A percentile compares a stretch with the other conserved stretches of the same genome.
phyloP scores from a whole-genome alignment of 164 flowering plant species.

The Amborella trichopoda region DNA sequence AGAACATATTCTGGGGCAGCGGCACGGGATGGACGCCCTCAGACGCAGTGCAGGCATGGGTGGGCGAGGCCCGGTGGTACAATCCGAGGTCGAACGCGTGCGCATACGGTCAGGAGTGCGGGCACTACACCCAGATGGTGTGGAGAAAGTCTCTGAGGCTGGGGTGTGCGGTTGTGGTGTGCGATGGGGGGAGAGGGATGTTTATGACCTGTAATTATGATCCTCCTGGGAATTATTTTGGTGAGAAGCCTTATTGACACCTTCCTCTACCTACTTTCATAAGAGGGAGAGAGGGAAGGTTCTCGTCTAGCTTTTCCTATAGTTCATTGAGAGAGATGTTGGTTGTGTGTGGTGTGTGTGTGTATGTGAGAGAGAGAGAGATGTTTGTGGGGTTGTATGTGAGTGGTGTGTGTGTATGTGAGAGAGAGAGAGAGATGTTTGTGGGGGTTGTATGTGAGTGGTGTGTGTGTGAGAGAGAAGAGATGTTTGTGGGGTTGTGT shows the following conservation, averaged over 20 bases:
- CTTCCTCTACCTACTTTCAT: background rate
- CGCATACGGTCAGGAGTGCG: constrained; percentile 6
- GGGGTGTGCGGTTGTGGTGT: constrained; percentile 18
- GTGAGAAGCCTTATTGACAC: constrained; percentile 12
- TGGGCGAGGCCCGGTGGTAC: constrained; percentile 21
- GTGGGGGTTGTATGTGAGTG: too few relatives aligned
- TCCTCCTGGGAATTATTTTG: constrained; percentile 17
- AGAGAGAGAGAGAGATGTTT: too few relatives aligned
- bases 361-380: too few relatives aligned
- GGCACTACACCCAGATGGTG: constrained; percentile 22
- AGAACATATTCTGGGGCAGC: constrained; percentile 76
- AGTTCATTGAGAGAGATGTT: too few relatives aligned
- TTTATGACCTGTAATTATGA: constrained; percentile 21
- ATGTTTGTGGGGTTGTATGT: too few relatives aligned
- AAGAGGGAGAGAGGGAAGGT: background rate
- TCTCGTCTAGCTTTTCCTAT: background rate
- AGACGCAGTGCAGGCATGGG: constrained; percentile 43
- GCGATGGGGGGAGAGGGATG: constrained; percentile 8
- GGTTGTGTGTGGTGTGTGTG: too few relatives aligned
- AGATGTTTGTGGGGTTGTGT: too few relatives aligned
- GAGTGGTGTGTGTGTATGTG: too few relatives aligned
- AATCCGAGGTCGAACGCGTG: constrained; percentile 8
- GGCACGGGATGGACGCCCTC: constrained; percentile 42
- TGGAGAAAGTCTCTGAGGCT: constrained; percentile 8
- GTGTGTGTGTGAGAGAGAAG: too few relatives aligned